Evolutionary conservation across 129 eudicot species (phyloP), one percentile per base, ranked within the genome.

Genomic region (Saposhnikovia divaricata): DNA sequence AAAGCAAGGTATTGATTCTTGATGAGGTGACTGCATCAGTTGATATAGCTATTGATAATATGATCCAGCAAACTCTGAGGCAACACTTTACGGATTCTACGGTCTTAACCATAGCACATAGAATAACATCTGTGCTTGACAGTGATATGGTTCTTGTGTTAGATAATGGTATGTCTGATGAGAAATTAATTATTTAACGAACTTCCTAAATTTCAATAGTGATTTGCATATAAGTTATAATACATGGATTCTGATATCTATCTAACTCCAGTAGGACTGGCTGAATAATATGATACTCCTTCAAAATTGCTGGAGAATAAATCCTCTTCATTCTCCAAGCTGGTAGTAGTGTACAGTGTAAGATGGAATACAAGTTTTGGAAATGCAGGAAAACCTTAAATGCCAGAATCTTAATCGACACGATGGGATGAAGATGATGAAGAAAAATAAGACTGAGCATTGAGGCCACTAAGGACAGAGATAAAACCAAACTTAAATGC

Each of bases 11-110:
- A 42, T 87, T 92, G 43, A 91, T 92, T 23, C 93, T 92, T 23
- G 97, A 92, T 44, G 97, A 92, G 84, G 96, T 96, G 13, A 92
- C 96, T 28, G 97, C 97, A 55, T 90, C 96, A 11, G 96, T 91
- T 34, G 96, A 91, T 77, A 86, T 89, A 74, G 85, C 88, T 48
- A 89, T 93, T 9, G 96, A 91, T 81, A 87, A 85, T 65, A 80
- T 89, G 83, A 89, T 91, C 61, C 97, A 89, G 84, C 82, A 87
- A 65, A 87, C 91, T 8, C 79, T 91, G 8, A 77, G 88, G 74
- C 82, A 89, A 72, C 90, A 91, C 75, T 89, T 87, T 12, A 57
- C 82, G 0, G 84, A 82, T 77, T 87, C 83, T 15, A 84, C 90
- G 2, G 90, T 87, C 48, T 78, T 87, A 61, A 84, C 83, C 14